phyloP scores from a whole-genome alignment of 2,329 filamentous ascomycete genomes.

The Mycosphaerelloides madeirae region DNA sequence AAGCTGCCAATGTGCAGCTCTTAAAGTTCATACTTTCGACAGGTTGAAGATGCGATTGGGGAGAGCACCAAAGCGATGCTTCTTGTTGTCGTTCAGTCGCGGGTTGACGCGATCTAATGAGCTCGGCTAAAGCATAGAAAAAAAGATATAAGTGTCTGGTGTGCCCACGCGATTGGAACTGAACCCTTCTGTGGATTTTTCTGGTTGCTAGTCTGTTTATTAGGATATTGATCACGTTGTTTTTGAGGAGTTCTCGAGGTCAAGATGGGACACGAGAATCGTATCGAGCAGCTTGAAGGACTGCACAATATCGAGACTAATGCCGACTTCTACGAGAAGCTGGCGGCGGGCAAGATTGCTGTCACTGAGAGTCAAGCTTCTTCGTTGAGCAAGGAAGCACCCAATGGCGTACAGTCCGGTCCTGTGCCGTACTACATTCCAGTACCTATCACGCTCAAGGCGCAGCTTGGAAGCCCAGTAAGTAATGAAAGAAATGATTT shows the following conservation, averaged over 20 bases:
- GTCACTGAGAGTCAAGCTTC: slow-evolving; percentile 13
- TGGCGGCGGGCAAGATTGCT: slow-evolving; percentile 25
- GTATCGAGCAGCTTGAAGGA: slow-evolving; percentile 27
- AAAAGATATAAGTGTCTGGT: no score
- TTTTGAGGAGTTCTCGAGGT: neutral
- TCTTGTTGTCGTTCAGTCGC: neutral
- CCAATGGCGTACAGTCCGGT: slow-evolving; percentile 1
- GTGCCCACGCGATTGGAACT: no score
- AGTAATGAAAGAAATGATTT: neutral
- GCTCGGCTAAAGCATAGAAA: no score
- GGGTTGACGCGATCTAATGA: no score
- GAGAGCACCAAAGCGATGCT: neutral
- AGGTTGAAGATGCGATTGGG: no score
- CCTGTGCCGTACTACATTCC: slow-evolving; percentile 25
- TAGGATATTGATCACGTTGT: no score
- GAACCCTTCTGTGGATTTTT: no score
- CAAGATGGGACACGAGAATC: slow-evolving; percentile 23
- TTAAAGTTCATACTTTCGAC: slow-evolving; percentile 6
- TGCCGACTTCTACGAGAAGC: slow-evolving; percentile 25
- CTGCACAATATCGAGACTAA: slow-evolving; percentile 25
- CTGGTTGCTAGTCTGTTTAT: no score
- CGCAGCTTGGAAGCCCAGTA: slow-evolving; percentile 26
- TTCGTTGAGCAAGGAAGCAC: slow-evolving; percentile 6
- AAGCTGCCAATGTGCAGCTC: slow-evolving; percentile 8
- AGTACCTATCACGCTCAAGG: slow-evolving; percentile 30